phyloP scores from a whole-genome alignment of 345 rosid genomes.

The Gossypium anomalum region DNA sequence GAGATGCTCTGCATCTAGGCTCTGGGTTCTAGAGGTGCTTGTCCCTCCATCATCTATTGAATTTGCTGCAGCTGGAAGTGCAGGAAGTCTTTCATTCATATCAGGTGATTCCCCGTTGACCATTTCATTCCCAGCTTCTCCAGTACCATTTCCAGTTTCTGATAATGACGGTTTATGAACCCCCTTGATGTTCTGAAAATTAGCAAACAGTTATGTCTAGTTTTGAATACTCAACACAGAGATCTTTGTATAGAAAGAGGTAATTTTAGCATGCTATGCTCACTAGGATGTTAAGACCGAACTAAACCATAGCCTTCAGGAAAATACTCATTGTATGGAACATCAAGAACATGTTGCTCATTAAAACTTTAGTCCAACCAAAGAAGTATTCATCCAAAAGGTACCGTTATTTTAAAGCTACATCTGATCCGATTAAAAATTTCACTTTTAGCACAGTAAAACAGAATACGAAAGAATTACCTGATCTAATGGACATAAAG shows the following conservation, averaged over 20 bases:
- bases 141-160: conserved; percentile 23
- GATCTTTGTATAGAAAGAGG: conserved; percentile 6
- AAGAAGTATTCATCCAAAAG: not conserved
- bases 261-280: not conserved
- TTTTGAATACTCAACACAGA: conserved; percentile 4
- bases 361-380: not conserved
- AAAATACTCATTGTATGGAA: not conserved
- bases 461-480: conserved; percentile 30
- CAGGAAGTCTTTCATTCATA: conserved; percentile 44
- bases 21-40: conserved; percentile 70
- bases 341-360: not conserved
- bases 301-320: not conserved
- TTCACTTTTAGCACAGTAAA: not conserved
- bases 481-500: conserved; percentile 42
- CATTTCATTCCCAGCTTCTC: conserved; percentile 18
- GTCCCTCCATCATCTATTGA: conserved; percentile 41
- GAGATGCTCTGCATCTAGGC: conserved; percentile 58
- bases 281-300: not conserved
- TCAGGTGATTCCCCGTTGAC: conserved; percentile 38
- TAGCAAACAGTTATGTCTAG: not conserved
- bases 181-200: conserved; percentile 27
- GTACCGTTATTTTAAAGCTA: not conserved
- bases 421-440: not conserved
- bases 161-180: conserved; percentile 13
- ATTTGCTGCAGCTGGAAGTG: conserved; percentile 30